These are phyloP conservation scores for Heracleum sosnowskyi DNA, from an alignment of 129 eudicot genomes.

Conservation along the genomic window DNA sequence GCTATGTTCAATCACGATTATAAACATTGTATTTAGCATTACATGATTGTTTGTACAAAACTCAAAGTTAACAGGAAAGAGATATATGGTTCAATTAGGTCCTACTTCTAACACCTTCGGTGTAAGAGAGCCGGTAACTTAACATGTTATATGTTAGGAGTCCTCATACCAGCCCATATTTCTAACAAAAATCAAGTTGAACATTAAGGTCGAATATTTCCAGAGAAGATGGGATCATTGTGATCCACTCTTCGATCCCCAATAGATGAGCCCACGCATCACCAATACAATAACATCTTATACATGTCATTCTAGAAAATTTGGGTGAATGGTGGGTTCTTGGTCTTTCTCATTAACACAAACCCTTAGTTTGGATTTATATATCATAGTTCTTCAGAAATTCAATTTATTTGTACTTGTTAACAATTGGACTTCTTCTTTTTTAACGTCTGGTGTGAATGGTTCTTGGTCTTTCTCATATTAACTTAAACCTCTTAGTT, in stretches of 20 bases:
- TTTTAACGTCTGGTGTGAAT: too few relatives aligned
- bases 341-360: not conserved
- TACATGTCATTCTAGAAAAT: not conserved
- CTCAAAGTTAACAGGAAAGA: not conserved
- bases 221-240: not conserved
- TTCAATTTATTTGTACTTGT: too few relatives aligned
- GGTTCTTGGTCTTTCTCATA: not conserved
- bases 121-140: too few relatives aligned
- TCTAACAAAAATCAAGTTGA: not conserved
- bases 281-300: not conserved
- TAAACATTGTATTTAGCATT: not conserved
- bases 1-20: not conserved
- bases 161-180: not conserved
- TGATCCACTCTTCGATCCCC: not conserved
- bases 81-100: not conserved
- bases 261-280: not conserved
- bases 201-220: not conserved
- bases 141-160: not conserved
- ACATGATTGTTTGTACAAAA: not conserved
- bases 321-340: not conserved
- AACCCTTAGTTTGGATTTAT: not conserved
- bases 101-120: too few relatives aligned
- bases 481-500: not conserved
- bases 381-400: not conserved
- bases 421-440: not conserved